Base-by-base conservation (phyloP, 1,284 basidiomycete species). In the Sparassis latifolia region DNA sequence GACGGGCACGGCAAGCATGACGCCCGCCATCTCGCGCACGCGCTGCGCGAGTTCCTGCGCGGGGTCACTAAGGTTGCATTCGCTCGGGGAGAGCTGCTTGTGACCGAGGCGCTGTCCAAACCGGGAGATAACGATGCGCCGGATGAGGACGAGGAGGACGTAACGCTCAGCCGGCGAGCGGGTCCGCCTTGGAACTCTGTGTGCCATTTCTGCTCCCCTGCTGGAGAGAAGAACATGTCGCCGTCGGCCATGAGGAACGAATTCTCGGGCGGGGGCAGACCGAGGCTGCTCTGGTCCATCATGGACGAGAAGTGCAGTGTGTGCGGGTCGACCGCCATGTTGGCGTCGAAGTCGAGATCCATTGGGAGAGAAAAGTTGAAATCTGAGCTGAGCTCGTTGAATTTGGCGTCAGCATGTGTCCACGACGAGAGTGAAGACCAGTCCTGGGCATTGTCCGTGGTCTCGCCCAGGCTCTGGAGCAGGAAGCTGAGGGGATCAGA, bases 321-420 rank as follows among this genome's bases (percentile, higher is more conserved):
- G 56, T 70, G 79, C 10, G 86, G 84, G 54, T 88, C 81, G 51
- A 87, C 74, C 2, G 76, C 73, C 58, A 80, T 74, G 49, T 63
- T 63, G 3, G 54, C 62, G 57, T 71, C 66, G 51, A 83, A 78
- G 58, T 84, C 80, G 64, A 86, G 74, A 64, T 80, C 76, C 57
- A 70, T 67, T 43, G 66, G 66, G 47, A 69, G 54, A 7, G 70
- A 63, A 49, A 79, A 66, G 52, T 68, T 67, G 53, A 81, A 79
- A 45, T 79, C 76, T 52, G 76, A 63, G 49, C 39, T 49, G 46
- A 76, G 61, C 38, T 78, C 74, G 53, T 69, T 69, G 10, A 65
- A 61, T 52, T 75, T 73, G 51, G 70, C 69, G 29, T 59, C 51
- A 7, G 54, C 31, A 9, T 69, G 63, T 69, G 75, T 78, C 51